Percentiles rank a stretch among this genome's conserved stretches.
Evolutionary conservation across 2,329 filamentous ascomycete genomes (phyloP).

Genomic region (Coniella lustricola): DNA sequence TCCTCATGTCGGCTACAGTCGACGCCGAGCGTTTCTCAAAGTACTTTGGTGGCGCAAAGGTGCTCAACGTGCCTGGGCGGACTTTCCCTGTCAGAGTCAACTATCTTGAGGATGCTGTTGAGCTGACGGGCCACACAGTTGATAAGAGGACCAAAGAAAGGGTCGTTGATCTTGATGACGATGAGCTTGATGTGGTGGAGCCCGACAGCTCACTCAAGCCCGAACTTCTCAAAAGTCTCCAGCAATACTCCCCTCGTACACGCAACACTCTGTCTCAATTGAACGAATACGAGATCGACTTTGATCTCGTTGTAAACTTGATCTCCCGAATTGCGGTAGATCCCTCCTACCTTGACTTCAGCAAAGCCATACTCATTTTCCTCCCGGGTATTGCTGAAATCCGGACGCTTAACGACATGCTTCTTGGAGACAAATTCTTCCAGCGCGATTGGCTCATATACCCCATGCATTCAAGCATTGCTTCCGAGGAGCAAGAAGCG

Average conservation of each 20-base stretch:
- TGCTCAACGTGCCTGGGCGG: conserved; percentile 83
- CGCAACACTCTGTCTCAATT: conserved; percentile 67
- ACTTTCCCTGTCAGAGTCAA: conserved; percentile 87
- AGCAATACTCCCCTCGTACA: conserved; percentile 70
- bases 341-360: conserved; percentile 61
- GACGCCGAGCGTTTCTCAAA: conserved; percentile 86
- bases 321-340: conserved; percentile 69
- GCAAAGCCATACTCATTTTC: conserved; percentile 90
- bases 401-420: conserved; percentile 75
- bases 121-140: conserved; percentile 68
- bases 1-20: conserved; percentile 96
- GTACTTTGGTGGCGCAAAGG: conserved; percentile 78
- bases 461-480: conserved; percentile 87
- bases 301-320: conserved; percentile 74
- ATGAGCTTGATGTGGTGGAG: conserved; percentile 47
- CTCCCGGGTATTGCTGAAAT: conserved; percentile 93
- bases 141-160: conserved; percentile 46
- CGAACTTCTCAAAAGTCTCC: conserved; percentile 58
- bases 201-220: conserved; percentile 44
- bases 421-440: conserved; percentile 71
- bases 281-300: conserved; percentile 89
- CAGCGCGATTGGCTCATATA: conserved; percentile 75
- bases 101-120: conserved; percentile 88
- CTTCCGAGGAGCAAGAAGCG: conserved; percentile 91
- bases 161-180: conserved; percentile 49